Conservation (phyloP, 2,329 filamentous ascomycete species). For the Talaromyces albobiverticillius region DNA sequence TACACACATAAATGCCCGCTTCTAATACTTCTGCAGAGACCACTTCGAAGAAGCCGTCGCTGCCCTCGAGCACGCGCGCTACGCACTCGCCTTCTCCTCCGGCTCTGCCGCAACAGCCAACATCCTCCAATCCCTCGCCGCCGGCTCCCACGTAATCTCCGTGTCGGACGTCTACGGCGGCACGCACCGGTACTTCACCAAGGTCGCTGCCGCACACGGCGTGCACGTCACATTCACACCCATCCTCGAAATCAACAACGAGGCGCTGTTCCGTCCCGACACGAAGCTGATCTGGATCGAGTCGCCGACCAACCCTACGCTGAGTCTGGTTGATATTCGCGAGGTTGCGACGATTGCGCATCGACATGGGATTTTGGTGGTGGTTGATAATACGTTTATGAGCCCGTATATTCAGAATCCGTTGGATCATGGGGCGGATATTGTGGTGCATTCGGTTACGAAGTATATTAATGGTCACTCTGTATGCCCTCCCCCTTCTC, state of each 20-base stretch:
- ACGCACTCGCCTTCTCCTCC: slow-evolving; percentile 91
- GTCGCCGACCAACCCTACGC: slow-evolving; percentile 88
- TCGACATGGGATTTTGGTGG: slow-evolving; percentile 82
- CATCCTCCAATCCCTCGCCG: slow-evolving; percentile 87
- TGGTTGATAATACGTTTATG: slow-evolving; percentile 99
- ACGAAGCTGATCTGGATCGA: slow-evolving; percentile 98
- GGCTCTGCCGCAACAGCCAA: slow-evolving; percentile 91
- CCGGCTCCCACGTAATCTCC: slow-evolving; percentile 90
- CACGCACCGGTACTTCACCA: slow-evolving; percentile 97
- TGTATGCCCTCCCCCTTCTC: slow-evolving; percentile 27
- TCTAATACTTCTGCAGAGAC: slow-evolving; percentile 49
- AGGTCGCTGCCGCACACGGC: slow-evolving; percentile 91
- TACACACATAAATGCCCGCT: no score
- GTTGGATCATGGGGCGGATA: slow-evolving; percentile 89
- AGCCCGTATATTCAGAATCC: slow-evolving; percentile 97
- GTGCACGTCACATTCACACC: slow-evolving; percentile 93
- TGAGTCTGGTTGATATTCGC: slow-evolving; percentile 88
- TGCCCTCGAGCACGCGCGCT: slow-evolving; percentile 85
- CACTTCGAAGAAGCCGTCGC: slow-evolving; percentile 93
- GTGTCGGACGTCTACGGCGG: slow-evolving; percentile 98
- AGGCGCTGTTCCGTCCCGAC: slow-evolving; percentile 76
- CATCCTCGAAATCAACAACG: slow-evolving; percentile 84
- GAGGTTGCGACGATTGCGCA: slow-evolving; percentile 81
- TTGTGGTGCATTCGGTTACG: slow-evolving; percentile 94
- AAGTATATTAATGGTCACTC: slow-evolving; percentile 99